phyloP scores from a whole-genome alignment of 164 flowering plant genomes.

The Saururus chinensis region DNA sequence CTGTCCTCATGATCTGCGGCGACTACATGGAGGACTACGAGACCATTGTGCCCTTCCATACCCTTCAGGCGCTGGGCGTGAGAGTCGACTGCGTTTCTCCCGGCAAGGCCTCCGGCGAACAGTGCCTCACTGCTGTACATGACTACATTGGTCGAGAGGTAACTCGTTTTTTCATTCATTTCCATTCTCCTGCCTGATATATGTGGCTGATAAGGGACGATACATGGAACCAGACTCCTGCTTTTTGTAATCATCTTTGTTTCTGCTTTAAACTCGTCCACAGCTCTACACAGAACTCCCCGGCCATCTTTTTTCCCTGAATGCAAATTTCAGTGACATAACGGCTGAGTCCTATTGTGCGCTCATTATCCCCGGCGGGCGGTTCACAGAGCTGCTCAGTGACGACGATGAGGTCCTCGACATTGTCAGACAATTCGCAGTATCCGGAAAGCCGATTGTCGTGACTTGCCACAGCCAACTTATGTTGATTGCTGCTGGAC shows the following conservation, averaged over 20 bases:
- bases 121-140: conserved; percentile 25
- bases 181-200: too few species aligned
- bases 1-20: conserved; percentile 23
- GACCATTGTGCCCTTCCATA: conserved; percentile 22
- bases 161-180: neutral
- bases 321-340: conserved; percentile 9
- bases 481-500: conserved; percentile 18
- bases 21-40: conserved; percentile 32
- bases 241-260: too few species aligned
- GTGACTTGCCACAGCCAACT: conserved; percentile 29
- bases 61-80: conserved; percentile 15
- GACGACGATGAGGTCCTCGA: conserved; percentile 13
- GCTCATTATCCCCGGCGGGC: conserved; percentile 26
- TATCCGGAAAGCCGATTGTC: conserved; percentile 16
- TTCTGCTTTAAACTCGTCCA: neutral
- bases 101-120: conserved; percentile 12
- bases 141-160: conserved; percentile 26
- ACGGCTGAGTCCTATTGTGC: conserved; percentile 16
- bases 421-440: conserved; percentile 11
- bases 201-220: too few species aligned
- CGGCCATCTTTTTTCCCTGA: conserved; percentile 21
- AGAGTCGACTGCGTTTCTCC: conserved; percentile 20
- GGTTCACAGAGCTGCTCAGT: conserved; percentile 23
- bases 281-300: conserved; percentile 26
- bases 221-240: too few species aligned